Conservation (phyloP, 805 yeast genomes). For the Metschnikowia lunata region DNA sequence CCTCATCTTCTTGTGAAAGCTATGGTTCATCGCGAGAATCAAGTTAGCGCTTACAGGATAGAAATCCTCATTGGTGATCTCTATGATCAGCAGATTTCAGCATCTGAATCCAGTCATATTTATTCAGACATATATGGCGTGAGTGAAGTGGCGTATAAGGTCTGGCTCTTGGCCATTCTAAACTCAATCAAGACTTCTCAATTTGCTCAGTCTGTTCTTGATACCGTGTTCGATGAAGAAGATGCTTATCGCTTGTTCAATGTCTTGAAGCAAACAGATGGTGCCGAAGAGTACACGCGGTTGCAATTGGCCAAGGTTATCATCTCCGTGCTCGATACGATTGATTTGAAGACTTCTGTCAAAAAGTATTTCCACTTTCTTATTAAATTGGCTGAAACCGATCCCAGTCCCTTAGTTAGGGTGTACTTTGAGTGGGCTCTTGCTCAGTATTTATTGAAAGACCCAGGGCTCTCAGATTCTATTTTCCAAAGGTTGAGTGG, state of each 20-base stretch:
- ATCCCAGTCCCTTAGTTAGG: conserved; percentile 76
- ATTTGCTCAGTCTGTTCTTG: conserved; percentile 31
- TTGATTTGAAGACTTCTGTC: conserved; percentile 17
- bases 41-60: conserved; percentile 51
- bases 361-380: conserved; percentile 28
- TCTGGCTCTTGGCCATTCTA: conserved; percentile 46
- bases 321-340: conserved; percentile 38
- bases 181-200: conserved; percentile 24
- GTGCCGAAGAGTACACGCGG: conserved; percentile 64
- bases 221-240: conserved; percentile 34
- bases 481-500: conserved; percentile 18
- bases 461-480: conserved; percentile 13
- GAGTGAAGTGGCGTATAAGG: conserved; percentile 52
- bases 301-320: conserved; percentile 53
- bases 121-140: conserved; percentile 53
- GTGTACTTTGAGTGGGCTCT: conserved; percentile 77
- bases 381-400: conserved; percentile 39
- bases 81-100: conserved; percentile 44
- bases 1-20: conserved; percentile 43
- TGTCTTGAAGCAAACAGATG: conserved; percentile 58
- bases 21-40: conserved; percentile 49
- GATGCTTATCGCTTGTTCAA: conserved; percentile 40
- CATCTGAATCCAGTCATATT: conserved; percentile 20
- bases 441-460: conserved; percentile 39
- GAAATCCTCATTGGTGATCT: conserved; percentile 53